Conservation (phyloP, 1,284 basidiomycete genomes). For the Boletellus sp. region DNA sequence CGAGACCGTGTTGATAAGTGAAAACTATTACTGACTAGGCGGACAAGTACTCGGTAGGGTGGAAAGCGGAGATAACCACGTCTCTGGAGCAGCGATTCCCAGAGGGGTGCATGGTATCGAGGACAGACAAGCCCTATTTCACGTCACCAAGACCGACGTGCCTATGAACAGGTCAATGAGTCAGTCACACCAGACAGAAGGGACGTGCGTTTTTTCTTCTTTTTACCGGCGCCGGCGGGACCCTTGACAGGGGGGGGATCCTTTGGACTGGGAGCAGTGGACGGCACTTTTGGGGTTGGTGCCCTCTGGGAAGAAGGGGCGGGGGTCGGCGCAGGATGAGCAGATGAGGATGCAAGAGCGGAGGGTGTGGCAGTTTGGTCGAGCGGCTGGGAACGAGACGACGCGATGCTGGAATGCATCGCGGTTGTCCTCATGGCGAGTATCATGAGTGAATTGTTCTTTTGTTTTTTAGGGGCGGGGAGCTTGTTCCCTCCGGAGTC, state of each 20-base stretch:
- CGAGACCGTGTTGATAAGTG: not conserved
- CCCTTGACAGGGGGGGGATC: slow-evolving; percentile 44
- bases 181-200: not conserved
- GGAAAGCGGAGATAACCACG: not conserved
- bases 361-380: slow-evolving; percentile 39
- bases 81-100: not conserved
- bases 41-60: not conserved
- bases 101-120: not conserved
- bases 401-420: slow-evolving; percentile 55
- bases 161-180: slow-evolving; percentile 16
- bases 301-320: slow-evolving; percentile 45
- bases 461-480: slow-evolving; percentile 47
- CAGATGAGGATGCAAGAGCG: slow-evolving; percentile 38
- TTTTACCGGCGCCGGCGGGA: slow-evolving; percentile 55
- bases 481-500: slow-evolving; percentile 27
- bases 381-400: slow-evolving; percentile 34
- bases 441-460: slow-evolving; percentile 63
- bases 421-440: slow-evolving; percentile 77
- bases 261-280: slow-evolving; percentile 39
- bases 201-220: slow-evolving; percentile 45
- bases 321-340: slow-evolving; percentile 45
- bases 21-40: not conserved
- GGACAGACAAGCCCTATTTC: slow-evolving; percentile 4
- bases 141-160: slow-evolving; percentile 26
- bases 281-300: slow-evolving; percentile 41